Evolutionary conservation across 2,329 filamentous ascomycete species (phyloP).

Genomic region (Parasarocladium wereldwijsianum): DNA sequence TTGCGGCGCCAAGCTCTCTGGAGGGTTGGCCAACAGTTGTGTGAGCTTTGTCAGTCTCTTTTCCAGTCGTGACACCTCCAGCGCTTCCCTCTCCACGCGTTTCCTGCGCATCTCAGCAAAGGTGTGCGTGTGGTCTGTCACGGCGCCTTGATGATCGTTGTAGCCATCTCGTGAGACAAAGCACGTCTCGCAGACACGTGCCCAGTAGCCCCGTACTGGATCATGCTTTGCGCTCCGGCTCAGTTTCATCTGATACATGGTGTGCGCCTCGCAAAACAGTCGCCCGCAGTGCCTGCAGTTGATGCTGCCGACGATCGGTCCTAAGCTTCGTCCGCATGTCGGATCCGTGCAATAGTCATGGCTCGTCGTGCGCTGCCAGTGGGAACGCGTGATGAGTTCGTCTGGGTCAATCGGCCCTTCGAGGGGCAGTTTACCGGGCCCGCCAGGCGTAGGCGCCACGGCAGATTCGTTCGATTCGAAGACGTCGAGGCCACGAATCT

Average conservation of each 20-base stretch:
- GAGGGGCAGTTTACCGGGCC: slow-evolving; percentile 23
- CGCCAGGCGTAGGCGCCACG: slow-evolving; percentile 17
- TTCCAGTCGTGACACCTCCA: slow-evolving; percentile 82
- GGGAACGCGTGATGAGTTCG: slow-evolving; percentile 70
- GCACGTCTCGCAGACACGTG: slow-evolving; percentile 94
- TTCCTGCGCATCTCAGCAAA: slow-evolving; percentile 62
- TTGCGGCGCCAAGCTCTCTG: slow-evolving; percentile 43
- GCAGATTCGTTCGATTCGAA: slow-evolving; percentile 79
- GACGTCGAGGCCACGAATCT: slow-evolving; percentile 79
- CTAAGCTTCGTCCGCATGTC: slow-evolving; percentile 65
- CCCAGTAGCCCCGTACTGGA: slow-evolving; percentile 82
- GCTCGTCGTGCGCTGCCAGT: slow-evolving; percentile 70
- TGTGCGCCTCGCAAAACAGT: slow-evolving; percentile 93
- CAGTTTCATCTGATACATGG: slow-evolving; percentile 99
- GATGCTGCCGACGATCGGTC: slow-evolving; percentile 65
- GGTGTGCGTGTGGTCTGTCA: slow-evolving; percentile 54
- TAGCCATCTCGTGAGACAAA: slow-evolving; percentile 95
- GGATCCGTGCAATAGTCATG: slow-evolving; percentile 80
- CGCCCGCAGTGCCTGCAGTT: slow-evolving; percentile 90
- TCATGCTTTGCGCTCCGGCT: slow-evolving; percentile 82
- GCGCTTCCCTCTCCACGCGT: slow-evolving; percentile 67
- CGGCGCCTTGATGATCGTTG: slow-evolving; percentile 67
- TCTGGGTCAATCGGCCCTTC: slow-evolving; percentile 57
- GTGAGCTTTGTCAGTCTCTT: slow-evolving; percentile 87
- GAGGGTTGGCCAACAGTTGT: slow-evolving; percentile 61